phyloP scores from a whole-genome alignment of 192 early-diverging fungal genomes.

The Coemansia sp. region DNA sequence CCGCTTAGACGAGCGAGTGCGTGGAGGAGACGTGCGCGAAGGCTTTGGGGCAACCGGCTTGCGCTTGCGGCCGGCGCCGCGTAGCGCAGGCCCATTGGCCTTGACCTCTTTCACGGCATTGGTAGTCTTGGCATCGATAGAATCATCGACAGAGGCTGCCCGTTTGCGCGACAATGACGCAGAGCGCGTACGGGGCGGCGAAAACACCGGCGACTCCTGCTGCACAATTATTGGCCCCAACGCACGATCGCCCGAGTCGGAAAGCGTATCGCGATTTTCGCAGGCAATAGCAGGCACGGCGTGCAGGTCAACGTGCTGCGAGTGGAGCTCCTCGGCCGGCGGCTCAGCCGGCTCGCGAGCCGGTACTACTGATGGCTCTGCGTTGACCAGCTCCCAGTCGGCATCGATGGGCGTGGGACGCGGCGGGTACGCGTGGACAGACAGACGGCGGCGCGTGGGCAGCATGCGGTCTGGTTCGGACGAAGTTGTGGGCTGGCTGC shows the following conservation, averaged over 20 bases:
- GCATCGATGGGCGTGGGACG: slow-evolving; percentile 37
- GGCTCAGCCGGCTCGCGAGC: neutral
- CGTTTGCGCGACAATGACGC: neutral
- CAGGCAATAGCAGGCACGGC: neutral
- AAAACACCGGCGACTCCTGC: neutral
- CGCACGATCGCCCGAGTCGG: neutral
- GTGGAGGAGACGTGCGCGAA: slow-evolving; percentile 15
- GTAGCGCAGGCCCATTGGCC: slow-evolving; percentile 10
- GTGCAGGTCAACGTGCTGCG: slow-evolving; percentile 5
- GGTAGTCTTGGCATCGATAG: neutral
- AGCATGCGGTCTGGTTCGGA: neutral
- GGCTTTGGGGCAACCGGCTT: neutral
- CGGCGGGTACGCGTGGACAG: slow-evolving; percentile 34
- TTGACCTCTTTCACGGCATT: neutral
- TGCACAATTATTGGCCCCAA: slow-evolving; percentile 7
- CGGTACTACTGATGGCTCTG: neutral
- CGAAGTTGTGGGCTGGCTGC: slow-evolving; percentile 6
- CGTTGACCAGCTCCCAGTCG: slow-evolving; percentile 34
- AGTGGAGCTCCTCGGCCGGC: neutral
- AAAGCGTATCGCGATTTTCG: neutral
- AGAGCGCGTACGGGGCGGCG: slow-evolving; percentile 5
- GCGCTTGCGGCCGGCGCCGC: neutral
- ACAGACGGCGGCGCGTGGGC: slow-evolving; percentile 11
- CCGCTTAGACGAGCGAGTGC: slow-evolving; percentile 25
- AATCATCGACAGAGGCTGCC: neutral